Evolutionary conservation across 371 early-diverging fungal genomes (phyloP), one percentile per base, ranked within the genome.

Genomic region (Mortierella sp.): DNA sequence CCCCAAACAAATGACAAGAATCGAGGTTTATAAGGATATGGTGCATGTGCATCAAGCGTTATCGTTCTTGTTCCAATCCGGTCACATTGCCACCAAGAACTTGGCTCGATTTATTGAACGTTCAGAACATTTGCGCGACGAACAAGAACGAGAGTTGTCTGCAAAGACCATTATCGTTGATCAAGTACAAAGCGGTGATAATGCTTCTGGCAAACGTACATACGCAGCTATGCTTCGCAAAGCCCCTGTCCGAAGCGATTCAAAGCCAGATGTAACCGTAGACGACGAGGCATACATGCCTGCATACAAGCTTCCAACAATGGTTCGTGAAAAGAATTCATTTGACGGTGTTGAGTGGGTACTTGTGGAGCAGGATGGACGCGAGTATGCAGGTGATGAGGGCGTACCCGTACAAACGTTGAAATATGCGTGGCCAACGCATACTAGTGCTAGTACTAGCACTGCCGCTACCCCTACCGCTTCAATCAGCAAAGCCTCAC

Each of bases 11-110:
- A 8, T 72, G 28, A 59, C 43, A 12, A 60, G 75, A 12, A 68
- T 75, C 5, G 81, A 80, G 49, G 39, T 32, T 69, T 80, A 80
- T 54, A 35, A 60, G 51, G 72, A 80, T 28, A 80, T 80, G 81
- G 70, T 80, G 28, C 81, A 80, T 45, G 81, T 80, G 0, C 75
- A 80, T 32, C 79, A 78, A 9, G 16, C 64, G 24, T 11, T 71
- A 16, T 22, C 37, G 14, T 5, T 72, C 5, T 45, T 78, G 39
- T 62, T 73, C 40, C 26, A 39, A 0, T 39, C 61, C 6, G n/a
- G 68, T 5, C 66, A 63, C 0, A 58, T 78, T 14, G 81, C 81
- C 5, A 62, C 39, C 54, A 45, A 61, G 59, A 75, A 72, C 61
- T n/a, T 80, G 10, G 81, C 75, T 6, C 75, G 73, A 0, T 80